These are phyloP conservation scores for Plantago major DNA, from an alignment of 257 asterid species.

Conservation along the genomic window DNA sequence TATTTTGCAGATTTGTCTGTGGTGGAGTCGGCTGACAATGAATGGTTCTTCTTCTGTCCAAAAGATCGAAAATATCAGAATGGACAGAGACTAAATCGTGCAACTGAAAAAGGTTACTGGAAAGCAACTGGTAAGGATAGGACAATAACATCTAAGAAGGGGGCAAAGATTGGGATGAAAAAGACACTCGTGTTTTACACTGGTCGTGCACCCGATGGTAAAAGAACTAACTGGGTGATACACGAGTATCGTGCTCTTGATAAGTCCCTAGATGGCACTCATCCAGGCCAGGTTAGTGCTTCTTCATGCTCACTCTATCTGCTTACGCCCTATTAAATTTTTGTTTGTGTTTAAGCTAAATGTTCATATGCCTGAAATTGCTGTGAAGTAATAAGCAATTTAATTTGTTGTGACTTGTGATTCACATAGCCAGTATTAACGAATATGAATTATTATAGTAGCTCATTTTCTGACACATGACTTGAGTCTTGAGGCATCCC, in stretches of 20 bases:
- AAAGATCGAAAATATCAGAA: slow-evolving; percentile 98
- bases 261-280: slow-evolving; percentile 82
- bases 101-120: slow-evolving; percentile 91
- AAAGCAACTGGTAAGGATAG: slow-evolving; percentile 97
- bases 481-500: too few relatives aligned
- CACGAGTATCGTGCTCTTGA: slow-evolving; percentile 95
- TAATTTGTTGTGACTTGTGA: too few relatives aligned
- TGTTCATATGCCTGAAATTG: not conserved
- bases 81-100: slow-evolving; percentile 87
- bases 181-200: slow-evolving; percentile 81
- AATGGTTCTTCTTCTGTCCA: slow-evolving; percentile 99
- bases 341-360: not conserved
- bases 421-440: too few relatives aligned
- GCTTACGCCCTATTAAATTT: not conserved
- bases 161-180: slow-evolving; percentile 84
- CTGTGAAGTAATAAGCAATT: too few relatives aligned
- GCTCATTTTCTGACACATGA: too few relatives aligned
- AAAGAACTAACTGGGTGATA: slow-evolving; percentile 94
- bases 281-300: slow-evolving; percentile 82
- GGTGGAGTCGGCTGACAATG: slow-evolving; percentile 71
- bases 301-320: not conserved
- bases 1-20: slow-evolving; percentile 72
- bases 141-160: slow-evolving; percentile 65
- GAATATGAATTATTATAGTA: too few relatives aligned
- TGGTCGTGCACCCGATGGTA: slow-evolving; percentile 97